These are phyloP conservation scores for Pythium insidiosum DNA, from an alignment of 352 stramenopile genomes.

Conservation along the genomic window DNA sequence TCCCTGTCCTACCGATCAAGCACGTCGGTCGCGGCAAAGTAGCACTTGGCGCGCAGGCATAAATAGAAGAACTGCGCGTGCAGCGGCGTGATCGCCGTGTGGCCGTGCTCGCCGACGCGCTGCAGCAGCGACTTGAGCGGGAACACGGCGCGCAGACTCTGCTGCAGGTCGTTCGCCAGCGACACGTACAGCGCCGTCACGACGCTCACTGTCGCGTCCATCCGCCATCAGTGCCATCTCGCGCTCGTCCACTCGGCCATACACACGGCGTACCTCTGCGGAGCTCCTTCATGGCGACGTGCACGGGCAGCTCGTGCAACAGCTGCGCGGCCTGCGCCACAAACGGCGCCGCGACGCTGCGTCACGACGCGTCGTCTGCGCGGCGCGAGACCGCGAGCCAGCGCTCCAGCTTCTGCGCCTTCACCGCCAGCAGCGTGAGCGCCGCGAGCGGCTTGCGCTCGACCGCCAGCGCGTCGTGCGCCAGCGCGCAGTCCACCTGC, in stretches of 20 bases:
- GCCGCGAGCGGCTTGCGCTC: slow-evolving; percentile 40
- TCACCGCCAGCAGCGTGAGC: slow-evolving; percentile 39
- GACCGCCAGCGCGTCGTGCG: slow-evolving; percentile 34
- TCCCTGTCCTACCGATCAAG: slow-evolving; percentile 63
- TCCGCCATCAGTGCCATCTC: neutral
- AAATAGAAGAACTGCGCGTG: slow-evolving; percentile 74
- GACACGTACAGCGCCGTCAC: slow-evolving; percentile 41
- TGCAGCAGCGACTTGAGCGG: slow-evolving; percentile 60
- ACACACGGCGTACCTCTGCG: slow-evolving; percentile 23
- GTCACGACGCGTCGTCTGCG: slow-evolving; percentile 15
- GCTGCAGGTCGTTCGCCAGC: slow-evolving; percentile 35
- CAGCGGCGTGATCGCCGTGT: slow-evolving; percentile 49
- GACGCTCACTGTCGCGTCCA: slow-evolving; percentile 26
- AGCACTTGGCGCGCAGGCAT: slow-evolving; percentile 75
- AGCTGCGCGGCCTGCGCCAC: slow-evolving; percentile 42
- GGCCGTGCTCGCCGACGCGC: slow-evolving; percentile 47
- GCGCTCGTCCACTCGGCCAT: neutral
- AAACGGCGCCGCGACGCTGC: slow-evolving; percentile 8
- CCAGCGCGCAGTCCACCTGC: slow-evolving; percentile 50
- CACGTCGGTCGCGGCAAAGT: slow-evolving; percentile 58
- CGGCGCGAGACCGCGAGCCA: slow-evolving; percentile 17
- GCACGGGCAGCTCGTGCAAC: slow-evolving; percentile 35
- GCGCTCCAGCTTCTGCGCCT: slow-evolving; percentile 49
- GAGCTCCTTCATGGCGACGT: slow-evolving; percentile 47
- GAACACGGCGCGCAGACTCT: slow-evolving; percentile 56